Evolutionary conservation across 164 flowering plant genomes (phyloP).

Genomic region (Tinospora cordifolia): DNA sequence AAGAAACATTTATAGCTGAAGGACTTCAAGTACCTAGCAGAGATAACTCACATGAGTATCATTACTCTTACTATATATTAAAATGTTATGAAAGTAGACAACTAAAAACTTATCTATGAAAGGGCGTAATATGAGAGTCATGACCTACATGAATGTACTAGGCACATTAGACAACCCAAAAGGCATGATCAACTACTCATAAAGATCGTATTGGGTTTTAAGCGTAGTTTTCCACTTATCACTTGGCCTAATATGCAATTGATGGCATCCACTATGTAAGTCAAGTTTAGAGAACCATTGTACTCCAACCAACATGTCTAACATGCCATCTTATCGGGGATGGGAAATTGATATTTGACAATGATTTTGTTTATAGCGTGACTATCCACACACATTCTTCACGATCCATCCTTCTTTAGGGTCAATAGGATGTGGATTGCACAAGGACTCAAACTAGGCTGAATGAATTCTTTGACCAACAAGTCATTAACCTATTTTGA

Average conservation of each 20-base stretch:
- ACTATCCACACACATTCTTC: neutral
- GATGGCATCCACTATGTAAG: neutral
- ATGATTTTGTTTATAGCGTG: neutral
- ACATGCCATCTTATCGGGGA: neutral
- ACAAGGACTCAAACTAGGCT: neutral
- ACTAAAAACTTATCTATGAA: neutral
- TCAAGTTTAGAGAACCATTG: neutral
- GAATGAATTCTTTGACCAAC: no score
- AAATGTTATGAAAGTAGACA: no score
- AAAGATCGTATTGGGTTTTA: neutral
- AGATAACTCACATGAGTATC: no score
- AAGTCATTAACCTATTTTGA: neutral
- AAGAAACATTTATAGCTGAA: no score
- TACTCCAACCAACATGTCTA: neutral
- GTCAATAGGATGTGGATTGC: neutral
- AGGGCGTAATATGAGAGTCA: neutral
- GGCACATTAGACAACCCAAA: neutral
- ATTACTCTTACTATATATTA: no score
- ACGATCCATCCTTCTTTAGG: neutral
- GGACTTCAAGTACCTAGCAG: no score
- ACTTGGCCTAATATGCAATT: neutral
- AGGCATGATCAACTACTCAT: slow-evolving; percentile 3
- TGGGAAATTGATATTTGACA: neutral
- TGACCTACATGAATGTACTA: neutral
- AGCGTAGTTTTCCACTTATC: neutral